Evolutionary conservation across 2,329 filamentous ascomycete species (phyloP), one percentile per base, ranked within the genome.

Genomic region (Nemania serpens): DNA sequence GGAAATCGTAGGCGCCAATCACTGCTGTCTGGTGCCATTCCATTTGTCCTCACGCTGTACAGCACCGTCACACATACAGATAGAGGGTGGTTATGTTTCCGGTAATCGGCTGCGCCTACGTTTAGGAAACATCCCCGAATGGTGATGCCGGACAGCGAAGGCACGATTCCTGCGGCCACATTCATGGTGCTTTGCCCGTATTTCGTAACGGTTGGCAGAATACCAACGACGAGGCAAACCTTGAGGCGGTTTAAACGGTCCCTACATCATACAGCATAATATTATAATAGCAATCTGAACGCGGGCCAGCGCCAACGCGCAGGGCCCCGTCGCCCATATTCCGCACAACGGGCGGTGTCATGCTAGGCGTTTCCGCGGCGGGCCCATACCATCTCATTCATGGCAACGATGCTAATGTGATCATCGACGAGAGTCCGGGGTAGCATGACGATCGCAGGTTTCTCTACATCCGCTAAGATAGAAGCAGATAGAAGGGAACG

Each of bases 111-210:
- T 51, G 53, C 54, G 58, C 33, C 36, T 55, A n/a, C 22, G 57
- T 17, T 7, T 15, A 45, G 57, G 56, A 51, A 49, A 57, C 42
- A 17, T 61, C 48, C 57, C 57, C 53, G 61, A 61, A 57, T 63
- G 61, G 58, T 41, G 37, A 62, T 20, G 39, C 59, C 62, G 62
- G 62, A 64, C 47, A 64, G 62, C 62, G 62, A 64, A 51, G 39
- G 25, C 59, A 52, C 39, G 20, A 42, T 55, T 55, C 25, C 58
- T 58, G 58, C 41, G 58, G 46, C 48, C 45, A 17, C 36, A 33
- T 46, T 55, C 42, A 25, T 41, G 42, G 20, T 54, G 12, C 43
- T 46, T 41, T 33, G 17, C 43, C 33, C 46, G 50, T 58, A 58
- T 49, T 50, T 55, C 58, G 61, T 61, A 57, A 55, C 57, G 42